A percentile compares a stretch with the other conserved stretches of the same genome.
phyloP scores from a whole-genome alignment of 495 filamentous ascomycete genomes.

The Podospora pseudocomata region DNA sequence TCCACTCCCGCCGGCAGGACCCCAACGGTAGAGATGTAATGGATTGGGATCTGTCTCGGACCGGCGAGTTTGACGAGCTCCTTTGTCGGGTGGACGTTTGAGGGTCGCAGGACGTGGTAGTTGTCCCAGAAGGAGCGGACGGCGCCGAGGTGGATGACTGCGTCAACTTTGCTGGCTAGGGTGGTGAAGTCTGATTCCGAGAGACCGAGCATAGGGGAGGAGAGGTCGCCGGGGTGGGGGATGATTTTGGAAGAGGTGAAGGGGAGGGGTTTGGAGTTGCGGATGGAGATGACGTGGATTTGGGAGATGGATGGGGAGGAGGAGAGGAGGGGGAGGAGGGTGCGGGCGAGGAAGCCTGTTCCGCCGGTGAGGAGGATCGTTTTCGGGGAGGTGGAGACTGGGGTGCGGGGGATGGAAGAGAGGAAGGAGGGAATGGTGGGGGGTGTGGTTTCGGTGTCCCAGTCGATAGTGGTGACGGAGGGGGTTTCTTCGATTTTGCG shows the following conservation, averaged over 20 bases:
- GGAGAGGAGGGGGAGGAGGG: constrained; percentile 22
- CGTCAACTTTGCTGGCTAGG: constrained; percentile 37
- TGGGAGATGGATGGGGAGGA: constrained; percentile 3
- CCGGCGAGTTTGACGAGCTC: constrained; percentile 39
- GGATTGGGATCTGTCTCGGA: constrained; percentile 41
- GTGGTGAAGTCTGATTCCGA: constrained; percentile 18
- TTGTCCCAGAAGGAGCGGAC: constrained; percentile 48
- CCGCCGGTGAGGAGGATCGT: constrained; percentile 33
- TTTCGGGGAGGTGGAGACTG: not conserved
- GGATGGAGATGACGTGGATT: constrained; percentile 28
- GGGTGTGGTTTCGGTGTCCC: constrained; percentile 27
- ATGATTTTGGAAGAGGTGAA: constrained; percentile 33
- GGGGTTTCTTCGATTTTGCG: constrained; percentile 12
- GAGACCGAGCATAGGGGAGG: constrained; percentile 41
- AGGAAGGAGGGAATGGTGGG: not conserved
- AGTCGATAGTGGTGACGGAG: constrained; percentile 15
- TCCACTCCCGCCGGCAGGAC: constrained; percentile 24
- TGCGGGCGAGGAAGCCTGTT: constrained; percentile 29
- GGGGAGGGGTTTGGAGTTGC: constrained; percentile 24
- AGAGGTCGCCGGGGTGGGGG: constrained; percentile 41
- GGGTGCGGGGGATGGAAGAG: not conserved
- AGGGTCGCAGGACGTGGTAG: constrained; percentile 39
- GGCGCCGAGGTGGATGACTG: constrained; percentile 53
- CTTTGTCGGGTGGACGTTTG: constrained; percentile 46
- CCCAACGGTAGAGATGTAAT: constrained; percentile 47